Percentiles rank a stretch among this genome's conserved stretches.
These are phyloP conservation scores for Delonix regia DNA, from an alignment of 306 rosid genomes.

Conservation along the genomic window DNA sequence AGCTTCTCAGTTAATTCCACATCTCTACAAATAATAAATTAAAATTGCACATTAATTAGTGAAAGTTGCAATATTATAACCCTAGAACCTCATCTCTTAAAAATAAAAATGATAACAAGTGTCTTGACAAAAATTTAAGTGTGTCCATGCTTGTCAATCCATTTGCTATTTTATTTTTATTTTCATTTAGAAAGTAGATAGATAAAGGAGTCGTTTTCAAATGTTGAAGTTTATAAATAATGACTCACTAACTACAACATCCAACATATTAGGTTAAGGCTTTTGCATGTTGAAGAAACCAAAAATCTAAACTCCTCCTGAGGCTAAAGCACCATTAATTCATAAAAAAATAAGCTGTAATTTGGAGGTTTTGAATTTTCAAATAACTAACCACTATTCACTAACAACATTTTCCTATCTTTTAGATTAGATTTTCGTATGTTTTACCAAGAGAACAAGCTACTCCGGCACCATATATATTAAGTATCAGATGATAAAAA, in stretches of 20 bases:
- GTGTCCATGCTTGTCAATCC: not conserved
- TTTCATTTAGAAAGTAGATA: not conserved
- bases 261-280: too few species aligned
- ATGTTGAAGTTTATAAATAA: too few species aligned
- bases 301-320: too few species aligned
- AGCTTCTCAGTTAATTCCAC: conserved; percentile 94
- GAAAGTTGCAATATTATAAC: not conserved
- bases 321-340: too few species aligned
- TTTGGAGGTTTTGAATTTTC: too few species aligned
- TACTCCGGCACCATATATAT: not conserved
- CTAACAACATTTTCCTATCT: too few species aligned
- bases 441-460: not conserved
- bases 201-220: not conserved
- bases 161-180: not conserved
- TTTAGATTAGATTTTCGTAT: not conserved
- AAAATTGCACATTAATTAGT: conserved; percentile 16
- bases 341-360: too few species aligned
- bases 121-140: not conserved
- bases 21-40: conserved; percentile 58
- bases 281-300: too few species aligned
- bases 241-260: too few species aligned
- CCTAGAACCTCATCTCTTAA: not conserved
- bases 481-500: too few species aligned
- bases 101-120: not conserved
- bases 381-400: too few species aligned